Evolutionary conservation across 768 basidiomycete species (phyloP).

Genomic region (Russula brevipes): DNA sequence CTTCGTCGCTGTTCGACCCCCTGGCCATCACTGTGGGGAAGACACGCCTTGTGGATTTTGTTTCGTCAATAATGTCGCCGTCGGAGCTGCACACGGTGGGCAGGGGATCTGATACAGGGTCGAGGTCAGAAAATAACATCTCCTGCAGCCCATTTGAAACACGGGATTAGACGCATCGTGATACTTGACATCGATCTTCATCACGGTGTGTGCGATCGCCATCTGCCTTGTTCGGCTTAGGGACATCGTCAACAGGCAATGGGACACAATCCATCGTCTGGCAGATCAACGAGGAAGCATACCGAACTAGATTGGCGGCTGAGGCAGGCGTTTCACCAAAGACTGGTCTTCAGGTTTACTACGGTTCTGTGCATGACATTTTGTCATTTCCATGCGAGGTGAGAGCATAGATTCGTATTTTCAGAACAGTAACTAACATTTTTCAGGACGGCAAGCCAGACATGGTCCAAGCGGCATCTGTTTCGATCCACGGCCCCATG

Average conservation of each 20-base stretch:
- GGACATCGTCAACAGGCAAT: slow-evolving; percentile 52
- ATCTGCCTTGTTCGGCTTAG: neutral
- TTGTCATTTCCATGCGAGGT: slow-evolving; percentile 92
- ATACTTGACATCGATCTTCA: slow-evolving; percentile 93
- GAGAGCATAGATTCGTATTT: slow-evolving; percentile 13
- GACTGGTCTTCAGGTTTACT: slow-evolving; percentile 63
- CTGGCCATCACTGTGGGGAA: slow-evolving; percentile 93
- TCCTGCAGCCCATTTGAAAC: slow-evolving; percentile 68
- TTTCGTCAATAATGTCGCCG: slow-evolving; percentile 89
- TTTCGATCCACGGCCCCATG: slow-evolving; percentile 74
- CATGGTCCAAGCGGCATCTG: slow-evolving; percentile 82
- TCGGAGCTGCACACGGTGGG: slow-evolving; percentile 87
- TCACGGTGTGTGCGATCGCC: slow-evolving; percentile 50
- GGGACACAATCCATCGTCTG: slow-evolving; percentile 91
- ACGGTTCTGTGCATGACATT: slow-evolving; percentile 92
- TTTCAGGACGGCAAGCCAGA: slow-evolving; percentile 71
- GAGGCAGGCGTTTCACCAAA: slow-evolving; percentile 38
- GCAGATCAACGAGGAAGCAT: slow-evolving; percentile 87
- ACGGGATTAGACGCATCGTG: slow-evolving; percentile 71
- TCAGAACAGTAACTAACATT: slow-evolving; percentile 8
- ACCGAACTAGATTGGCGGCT: slow-evolving; percentile 58
- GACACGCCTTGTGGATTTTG: slow-evolving; percentile 90
- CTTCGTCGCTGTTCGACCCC: slow-evolving; percentile 84
- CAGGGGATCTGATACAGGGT: neutral
- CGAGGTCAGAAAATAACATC: neutral